phyloP scores from a whole-genome alignment of 1,139 yeast species.

The Debaryomyces sp. region DNA sequence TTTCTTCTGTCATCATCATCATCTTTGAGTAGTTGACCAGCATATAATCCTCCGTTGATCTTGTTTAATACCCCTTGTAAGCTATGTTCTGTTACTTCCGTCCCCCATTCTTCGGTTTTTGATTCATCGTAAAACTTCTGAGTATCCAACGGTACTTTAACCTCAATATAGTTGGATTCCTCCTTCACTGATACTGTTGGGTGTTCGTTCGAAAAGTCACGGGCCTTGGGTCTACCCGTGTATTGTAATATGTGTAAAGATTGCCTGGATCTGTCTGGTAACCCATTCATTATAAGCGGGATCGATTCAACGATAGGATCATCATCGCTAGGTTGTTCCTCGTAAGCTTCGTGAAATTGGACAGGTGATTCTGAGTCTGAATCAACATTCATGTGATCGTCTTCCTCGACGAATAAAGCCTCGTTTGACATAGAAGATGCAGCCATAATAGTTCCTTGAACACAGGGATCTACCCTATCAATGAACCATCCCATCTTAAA shows the following conservation, averaged over 20 bases:
- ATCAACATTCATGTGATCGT: conserved; percentile 15
- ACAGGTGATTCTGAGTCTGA: conserved; percentile 10
- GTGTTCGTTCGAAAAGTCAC: conserved; percentile 47
- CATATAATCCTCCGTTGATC: conserved; percentile 54
- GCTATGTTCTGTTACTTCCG: conserved; percentile 58
- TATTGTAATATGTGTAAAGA: conserved; percentile 59
- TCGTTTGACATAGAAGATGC: conserved; percentile 2
- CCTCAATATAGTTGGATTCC: conserved; percentile 57
- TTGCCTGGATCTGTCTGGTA: conserved; percentile 9
- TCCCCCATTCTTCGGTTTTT: conserved; percentile 66
- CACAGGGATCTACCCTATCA: background rate
- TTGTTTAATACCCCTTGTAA: conserved; percentile 68
- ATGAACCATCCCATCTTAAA: conserved; percentile 1
- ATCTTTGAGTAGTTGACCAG: conserved; percentile 31
- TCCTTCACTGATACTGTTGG: conserved; percentile 63
- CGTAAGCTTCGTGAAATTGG: conserved; percentile 14
- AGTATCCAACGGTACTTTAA: conserved; percentile 72
- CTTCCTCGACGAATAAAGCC: conserved; percentile 18
- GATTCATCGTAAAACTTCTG: conserved; percentile 62
- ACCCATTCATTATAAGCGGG: conserved; percentile 50
- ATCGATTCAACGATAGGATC: conserved; percentile 81
- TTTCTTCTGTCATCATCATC: conserved; percentile 30
- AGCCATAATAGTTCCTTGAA: background rate
- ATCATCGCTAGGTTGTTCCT: conserved; percentile 38
- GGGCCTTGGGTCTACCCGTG: conserved; percentile 63